phyloP scores from a whole-genome alignment of 2,329 filamentous ascomycete genomes.

The Fusarium sp. region DNA sequence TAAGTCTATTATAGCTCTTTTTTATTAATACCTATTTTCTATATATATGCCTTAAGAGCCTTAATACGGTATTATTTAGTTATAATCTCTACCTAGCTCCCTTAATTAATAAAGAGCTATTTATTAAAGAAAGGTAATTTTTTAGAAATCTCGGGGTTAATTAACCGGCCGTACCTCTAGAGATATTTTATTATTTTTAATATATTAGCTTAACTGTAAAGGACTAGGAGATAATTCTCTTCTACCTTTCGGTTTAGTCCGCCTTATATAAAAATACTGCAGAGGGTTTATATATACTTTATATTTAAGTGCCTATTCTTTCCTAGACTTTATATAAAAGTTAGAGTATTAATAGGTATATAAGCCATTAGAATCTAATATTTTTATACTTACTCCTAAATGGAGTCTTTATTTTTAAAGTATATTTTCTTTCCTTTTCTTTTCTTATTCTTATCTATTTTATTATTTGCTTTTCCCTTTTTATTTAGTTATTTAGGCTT shows the following conservation, averaged over 20 bases:
- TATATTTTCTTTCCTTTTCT: background rate
- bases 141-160: too few relatives aligned
- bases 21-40: conserved; percentile 1
- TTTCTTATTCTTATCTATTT: background rate
- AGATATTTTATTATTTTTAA: too few relatives aligned
- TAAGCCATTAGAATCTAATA: background rate
- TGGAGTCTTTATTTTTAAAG: background rate
- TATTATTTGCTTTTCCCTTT: background rate
- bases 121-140: too few relatives aligned
- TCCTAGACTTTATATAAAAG: too few relatives aligned
- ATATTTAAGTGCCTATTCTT: too few relatives aligned
- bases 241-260: too few relatives aligned
- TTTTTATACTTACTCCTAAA: background rate
- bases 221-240: too few relatives aligned
- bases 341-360: background rate
- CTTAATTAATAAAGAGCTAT: background rate
- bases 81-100: conserved; percentile 27
- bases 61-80: conserved; percentile 28
- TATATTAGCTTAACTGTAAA: too few relatives aligned
- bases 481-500: background rate
- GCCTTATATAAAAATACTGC: too few relatives aligned
- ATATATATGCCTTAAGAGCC: conserved; percentile 21
- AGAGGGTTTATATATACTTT: too few relatives aligned
- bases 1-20: conserved; percentile 32
- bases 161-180: too few relatives aligned